Conservation (phyloP, 805 yeast species). For the Metschnikowia gelsemii region DNA sequence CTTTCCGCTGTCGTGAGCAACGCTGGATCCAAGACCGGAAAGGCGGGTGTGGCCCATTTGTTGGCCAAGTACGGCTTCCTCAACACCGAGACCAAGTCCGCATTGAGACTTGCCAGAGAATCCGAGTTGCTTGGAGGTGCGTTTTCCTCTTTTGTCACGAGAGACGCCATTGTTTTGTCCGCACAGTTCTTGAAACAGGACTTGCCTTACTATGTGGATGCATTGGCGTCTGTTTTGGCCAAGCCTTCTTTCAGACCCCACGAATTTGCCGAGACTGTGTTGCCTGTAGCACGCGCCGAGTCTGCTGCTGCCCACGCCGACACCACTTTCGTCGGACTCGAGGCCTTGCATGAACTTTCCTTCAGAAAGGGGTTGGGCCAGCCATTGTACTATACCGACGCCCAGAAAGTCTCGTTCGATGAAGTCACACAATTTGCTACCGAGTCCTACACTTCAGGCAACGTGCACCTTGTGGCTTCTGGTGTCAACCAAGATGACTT, state of each 20-base stretch:
- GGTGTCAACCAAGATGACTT: conserved; percentile 77
- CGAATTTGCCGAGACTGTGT: conserved; percentile 78
- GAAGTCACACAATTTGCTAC: conserved; percentile 68
- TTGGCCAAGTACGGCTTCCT: conserved; percentile 81
- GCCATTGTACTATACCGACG: conserved; percentile 73
- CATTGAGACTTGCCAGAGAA: conserved; percentile 91
- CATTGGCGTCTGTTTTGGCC: conserved; percentile 70
- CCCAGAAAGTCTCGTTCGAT: conserved; percentile 52
- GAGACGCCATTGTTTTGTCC: conserved; percentile 79
- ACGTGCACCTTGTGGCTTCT: conserved; percentile 67
- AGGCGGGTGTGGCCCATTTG: conserved; percentile 83
- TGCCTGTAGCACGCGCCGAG: conserved; percentile 75
- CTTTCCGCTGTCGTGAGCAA: conserved; percentile 74
- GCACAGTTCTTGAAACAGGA: conserved; percentile 83
- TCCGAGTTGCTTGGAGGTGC: conserved; percentile 89
- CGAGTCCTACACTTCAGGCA: conserved; percentile 64
- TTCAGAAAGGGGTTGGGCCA: conserved; percentile 89
- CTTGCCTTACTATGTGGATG: conserved; percentile 88
- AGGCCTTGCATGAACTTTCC: conserved; percentile 73
- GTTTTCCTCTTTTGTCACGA: conserved; percentile 65
- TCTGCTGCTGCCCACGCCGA: conserved; percentile 48
- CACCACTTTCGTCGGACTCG: conserved; percentile 64
- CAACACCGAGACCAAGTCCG: conserved; percentile 79
- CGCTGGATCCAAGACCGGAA: conserved; percentile 76
- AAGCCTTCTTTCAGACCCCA: conserved; percentile 76